Base-by-base conservation (phyloP, 306 rosid genomes). In the Quercus aquifolioides region DNA sequence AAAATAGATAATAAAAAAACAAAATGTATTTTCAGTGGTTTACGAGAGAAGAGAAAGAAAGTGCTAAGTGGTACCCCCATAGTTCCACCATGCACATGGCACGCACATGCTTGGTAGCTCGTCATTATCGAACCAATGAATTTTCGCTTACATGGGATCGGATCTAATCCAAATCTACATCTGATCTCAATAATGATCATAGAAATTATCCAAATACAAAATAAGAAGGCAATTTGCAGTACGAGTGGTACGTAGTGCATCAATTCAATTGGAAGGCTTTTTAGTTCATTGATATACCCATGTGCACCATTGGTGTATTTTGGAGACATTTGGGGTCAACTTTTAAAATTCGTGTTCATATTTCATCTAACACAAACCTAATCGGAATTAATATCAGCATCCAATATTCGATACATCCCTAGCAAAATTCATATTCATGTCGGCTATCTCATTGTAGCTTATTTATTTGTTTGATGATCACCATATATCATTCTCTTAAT, bases 281-380 rank as follows among this genome's bases (percentile, higher is more conserved):
- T 38, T 38, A 38, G 46, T 38, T 38, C 46, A 38, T 38, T 38
- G 46, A 38, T 38, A 69, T 78, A 73, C 86, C 81, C 89, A 89
- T 87, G 88, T 89, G 90, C 86, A 73, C 26, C 17, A 23, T 55
- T 51, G 55, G 51, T 73, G 78, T 76, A 77, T 80, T 57, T 69
- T 82, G 83, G 87, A 74, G 84, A 82, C 89, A 86, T 77, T 55
- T 69, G 49, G 89, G 90, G 92, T 83, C 88, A 79, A 79, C 71
- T 62, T 67, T 46, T 74, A 55, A 38, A 57, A 18, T 71, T 15
- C 46, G 51, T 84, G 72, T 55, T 77, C 79, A 23, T 69, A 19
- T 4, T 5, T 63, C 52, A 41, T 52, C 21, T 21, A 84, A 49
- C 78, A 79, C 59, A 18, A 9, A 35, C 74, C 80, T 67, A 73